Percentiles rank a stretch among this genome's conserved stretches.
These are phyloP conservation scores for Tephrocybe sp. DNA, from an alignment of 768 basidiomycete genomes.

Conservation along the genomic window DNA sequence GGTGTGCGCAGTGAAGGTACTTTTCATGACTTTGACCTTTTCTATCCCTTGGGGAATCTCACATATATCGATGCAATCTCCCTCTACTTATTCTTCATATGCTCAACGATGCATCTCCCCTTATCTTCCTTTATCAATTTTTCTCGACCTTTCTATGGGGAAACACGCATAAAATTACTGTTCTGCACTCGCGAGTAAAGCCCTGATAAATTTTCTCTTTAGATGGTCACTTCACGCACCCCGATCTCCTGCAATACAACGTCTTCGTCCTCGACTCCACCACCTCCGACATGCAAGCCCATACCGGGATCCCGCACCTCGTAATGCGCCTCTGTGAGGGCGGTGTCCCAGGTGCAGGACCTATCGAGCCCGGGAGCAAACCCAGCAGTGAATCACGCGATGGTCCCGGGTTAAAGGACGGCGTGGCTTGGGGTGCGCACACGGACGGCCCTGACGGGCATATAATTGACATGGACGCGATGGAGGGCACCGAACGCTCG, in stretches of 20 bases:
- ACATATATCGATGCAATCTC: neutral
- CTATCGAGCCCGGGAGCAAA: neutral
- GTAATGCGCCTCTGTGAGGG: constrained; percentile 49
- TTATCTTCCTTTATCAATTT: no score
- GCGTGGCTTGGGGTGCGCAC: constrained; percentile 29
- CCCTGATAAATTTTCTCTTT: neutral
- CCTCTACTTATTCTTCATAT: neutral
- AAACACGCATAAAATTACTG: no score
- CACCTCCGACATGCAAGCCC: constrained; percentile 24
- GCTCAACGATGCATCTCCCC: no score
- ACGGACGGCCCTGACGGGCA: constrained; percentile 44
- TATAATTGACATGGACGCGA: constrained; percentile 27
- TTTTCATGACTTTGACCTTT: neutral
- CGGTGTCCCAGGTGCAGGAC: constrained; percentile 32
- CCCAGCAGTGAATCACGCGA: neutral
- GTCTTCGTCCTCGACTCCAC: constrained; percentile 74
- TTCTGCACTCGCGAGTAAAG: no score
- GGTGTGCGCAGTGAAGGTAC: constrained; percentile 1
- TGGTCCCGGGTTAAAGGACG: neutral
- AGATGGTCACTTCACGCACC: constrained; percentile 6
- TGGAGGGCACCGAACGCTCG: constrained; percentile 4
- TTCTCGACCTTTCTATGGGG: no score
- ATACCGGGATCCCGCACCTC: constrained; percentile 41
- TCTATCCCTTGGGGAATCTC: neutral
- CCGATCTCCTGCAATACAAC: constrained; percentile 56